Conservation (phyloP, 768 basidiomycete species). For the Agaricus sinodeliciosus region DNA sequence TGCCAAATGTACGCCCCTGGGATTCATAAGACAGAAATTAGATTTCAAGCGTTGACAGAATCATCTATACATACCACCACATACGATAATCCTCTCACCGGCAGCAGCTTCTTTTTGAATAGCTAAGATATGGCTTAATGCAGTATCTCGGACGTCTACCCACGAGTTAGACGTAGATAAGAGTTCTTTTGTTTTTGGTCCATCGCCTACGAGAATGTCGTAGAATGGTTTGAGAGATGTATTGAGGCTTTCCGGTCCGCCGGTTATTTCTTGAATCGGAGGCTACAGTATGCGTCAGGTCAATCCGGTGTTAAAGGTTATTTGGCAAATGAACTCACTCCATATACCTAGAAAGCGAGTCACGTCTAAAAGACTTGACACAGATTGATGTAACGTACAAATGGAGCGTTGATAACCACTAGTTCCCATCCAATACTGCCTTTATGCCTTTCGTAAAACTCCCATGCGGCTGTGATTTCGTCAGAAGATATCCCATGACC, state of each 20-base stretch:
- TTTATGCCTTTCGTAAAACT: slow-evolving; percentile 37
- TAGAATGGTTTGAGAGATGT: slow-evolving; percentile 27
- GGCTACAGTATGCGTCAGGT: slow-evolving; percentile 23
- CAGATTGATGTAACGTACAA: slow-evolving; percentile 22
- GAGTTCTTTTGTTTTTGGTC: slow-evolving; percentile 15
- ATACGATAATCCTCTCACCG: slow-evolving; percentile 50
- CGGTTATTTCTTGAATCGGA: slow-evolving; percentile 31
- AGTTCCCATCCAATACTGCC: slow-evolving; percentile 42
- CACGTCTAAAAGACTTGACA: background rate
- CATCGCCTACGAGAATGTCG: slow-evolving; percentile 18
- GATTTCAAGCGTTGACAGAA: background rate
- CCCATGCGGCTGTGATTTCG: slow-evolving; percentile 30
- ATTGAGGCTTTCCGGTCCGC: slow-evolving; percentile 27
- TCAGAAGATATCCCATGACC: background rate
- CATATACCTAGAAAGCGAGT: slow-evolving; percentile 20
- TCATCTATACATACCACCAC: slow-evolving; percentile 20
- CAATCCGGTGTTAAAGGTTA: background rate
- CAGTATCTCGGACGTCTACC: slow-evolving; percentile 52
- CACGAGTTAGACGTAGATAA: slow-evolving; percentile 21
- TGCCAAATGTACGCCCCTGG: slow-evolving; percentile 23
- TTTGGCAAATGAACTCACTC: slow-evolving; percentile 15
- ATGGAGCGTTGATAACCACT: slow-evolving; percentile 48
- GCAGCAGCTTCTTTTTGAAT: slow-evolving; percentile 45
- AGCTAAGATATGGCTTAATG: slow-evolving; percentile 47
- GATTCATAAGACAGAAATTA: background rate